Percentiles rank a stretch among this genome's conserved stretches.
Conservation (phyloP, 23 red algal species). For the Gracilaria caudata region DNA sequence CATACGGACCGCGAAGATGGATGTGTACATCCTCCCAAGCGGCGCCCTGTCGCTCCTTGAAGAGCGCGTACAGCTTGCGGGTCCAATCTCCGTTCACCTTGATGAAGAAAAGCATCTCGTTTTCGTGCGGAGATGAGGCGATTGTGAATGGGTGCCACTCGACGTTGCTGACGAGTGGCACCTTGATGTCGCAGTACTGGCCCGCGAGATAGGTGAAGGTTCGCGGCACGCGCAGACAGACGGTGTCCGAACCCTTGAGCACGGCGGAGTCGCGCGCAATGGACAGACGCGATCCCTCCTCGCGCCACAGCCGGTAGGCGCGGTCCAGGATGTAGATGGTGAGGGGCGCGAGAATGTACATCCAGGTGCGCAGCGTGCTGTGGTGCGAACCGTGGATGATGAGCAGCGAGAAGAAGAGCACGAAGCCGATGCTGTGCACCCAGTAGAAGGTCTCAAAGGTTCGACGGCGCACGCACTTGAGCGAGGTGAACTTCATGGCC, state of each 20-base stretch:
- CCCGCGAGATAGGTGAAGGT: conserved; percentile 73
- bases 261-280: conserved; percentile 31
- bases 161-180: conserved; percentile 66
- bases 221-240: conserved; percentile 69
- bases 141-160: conserved; percentile 92
- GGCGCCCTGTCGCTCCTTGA: conserved; percentile 24
- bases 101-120: conserved; percentile 85
- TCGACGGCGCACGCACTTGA: conserved; percentile 21
- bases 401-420: conserved; percentile 66
- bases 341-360: conserved; percentile 68
- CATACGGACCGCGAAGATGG: conserved; percentile 77
- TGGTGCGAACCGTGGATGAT: conserved; percentile 76
- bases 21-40: conserved; percentile 46
- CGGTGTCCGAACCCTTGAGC: conserved; percentile 51
- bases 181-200: conserved; percentile 86
- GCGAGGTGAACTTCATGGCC: conserved; percentile 49
- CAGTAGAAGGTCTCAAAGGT: conserved; percentile 81
- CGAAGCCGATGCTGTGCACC: conserved; percentile 65
- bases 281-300: conserved; percentile 46
- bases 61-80: conserved; percentile 63
- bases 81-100: conserved; percentile 92
- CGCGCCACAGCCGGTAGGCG: conserved; percentile 33
- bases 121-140: conserved; percentile 74
- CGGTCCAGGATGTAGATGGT: conserved; percentile 72
- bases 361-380: conserved; percentile 50